Evolutionary conservation across 148 eudicot species (phyloP), one percentile per base, ranked within the genome.

Genomic region (Arctostaphylos glauca): DNA sequence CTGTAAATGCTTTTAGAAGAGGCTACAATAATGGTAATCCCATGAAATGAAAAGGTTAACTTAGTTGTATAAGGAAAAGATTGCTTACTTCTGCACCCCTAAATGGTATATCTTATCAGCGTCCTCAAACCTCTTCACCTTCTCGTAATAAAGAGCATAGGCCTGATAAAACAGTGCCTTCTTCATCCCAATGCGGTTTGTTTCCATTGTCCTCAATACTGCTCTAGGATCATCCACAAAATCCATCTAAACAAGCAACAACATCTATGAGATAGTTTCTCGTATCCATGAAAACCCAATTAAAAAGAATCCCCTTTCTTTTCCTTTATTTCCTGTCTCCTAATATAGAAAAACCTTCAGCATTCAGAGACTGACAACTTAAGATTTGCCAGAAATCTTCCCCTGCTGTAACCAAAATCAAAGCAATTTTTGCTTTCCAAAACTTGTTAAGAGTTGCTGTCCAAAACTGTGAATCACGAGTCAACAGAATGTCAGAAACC

Each of bases 141-240:
- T 96, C 83, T 96, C 99, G 79, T 93, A 93, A 81, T 94, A 96
- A 81, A 96, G 95, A 83, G 99, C 98, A 85, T 90, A 96, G 0
- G 99, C 99, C 82, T 92, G 92, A 76, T 96, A 96, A 81, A 93
- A 94, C 87, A 96, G 77, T 6, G 95, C 83, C 86, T 84, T 87
- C 85, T 90, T 94, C 76, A 76, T 56, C 83, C 99, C 99, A 80
- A 96, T 91, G 21, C 81, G 85, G 56, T 90, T 90, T 76, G 52
- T 79, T 87, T 96, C 96, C 99, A 96, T 96, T 6, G 86, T 89
- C 60, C 84, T 79, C 84, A 96, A 82, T 60, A 93, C 79, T 52
- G 91, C 94, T 83, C 87, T 94, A 12, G 99, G 98, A 59, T 96
- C 95, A 84, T 93, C 98, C 88, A 96, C 97, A 80, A 85, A 96